These are phyloP conservation scores for Dryas octopetala DNA, from an alignment of 306 rosid species.

Conservation along the genomic window DNA sequence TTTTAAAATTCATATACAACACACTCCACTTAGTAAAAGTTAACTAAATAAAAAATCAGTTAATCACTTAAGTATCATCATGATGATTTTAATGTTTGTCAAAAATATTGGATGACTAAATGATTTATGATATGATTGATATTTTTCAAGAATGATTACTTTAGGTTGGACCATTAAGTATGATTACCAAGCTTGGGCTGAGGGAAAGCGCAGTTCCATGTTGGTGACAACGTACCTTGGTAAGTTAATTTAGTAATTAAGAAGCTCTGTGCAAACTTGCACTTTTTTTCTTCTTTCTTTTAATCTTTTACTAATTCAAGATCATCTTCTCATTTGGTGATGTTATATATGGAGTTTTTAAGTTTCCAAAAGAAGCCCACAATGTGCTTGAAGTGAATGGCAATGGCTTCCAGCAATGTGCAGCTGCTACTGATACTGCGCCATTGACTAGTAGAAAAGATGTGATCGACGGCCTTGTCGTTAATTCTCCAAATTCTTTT, in stretches of 20 bases:
- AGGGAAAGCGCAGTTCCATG: conserved; percentile 36
- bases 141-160: no score
- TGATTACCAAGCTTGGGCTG: conserved; percentile 42
- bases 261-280: no score
- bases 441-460: conserved; percentile 30
- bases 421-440: neutral
- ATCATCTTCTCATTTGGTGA: neutral
- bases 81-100: no score
- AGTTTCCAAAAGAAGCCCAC: conserved; percentile 27
- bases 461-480: neutral
- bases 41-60: no score
- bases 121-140: no score
- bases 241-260: neutral
- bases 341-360: conserved; percentile 30
- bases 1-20: no score
- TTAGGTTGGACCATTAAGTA: conserved; percentile 37
- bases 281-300: neutral
- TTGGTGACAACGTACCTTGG: conserved; percentile 41
- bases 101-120: no score
- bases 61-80: no score
- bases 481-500: no score
- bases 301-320: neutral
- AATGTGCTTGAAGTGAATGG: conserved; percentile 36
- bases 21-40: no score
- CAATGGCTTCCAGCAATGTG: conserved; percentile 26